These are phyloP conservation scores for Pouteria glomerata DNA, from an alignment of 148 eudicot genomes.

Conservation along the genomic window DNA sequence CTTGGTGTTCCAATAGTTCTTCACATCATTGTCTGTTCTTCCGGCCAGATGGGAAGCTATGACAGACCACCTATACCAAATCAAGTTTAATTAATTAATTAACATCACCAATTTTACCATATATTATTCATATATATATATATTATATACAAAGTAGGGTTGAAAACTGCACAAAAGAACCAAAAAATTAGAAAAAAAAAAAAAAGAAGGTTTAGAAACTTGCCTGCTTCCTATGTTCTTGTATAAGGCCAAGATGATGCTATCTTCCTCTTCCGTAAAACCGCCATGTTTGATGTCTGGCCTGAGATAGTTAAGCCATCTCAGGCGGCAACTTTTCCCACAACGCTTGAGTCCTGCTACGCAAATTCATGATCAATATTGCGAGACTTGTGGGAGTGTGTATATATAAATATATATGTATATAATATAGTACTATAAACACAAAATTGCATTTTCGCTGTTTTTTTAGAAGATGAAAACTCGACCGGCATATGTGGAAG, in stretches of 20 bases:
- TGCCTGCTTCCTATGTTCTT: slow-evolving; percentile 53
- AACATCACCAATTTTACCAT: no score
- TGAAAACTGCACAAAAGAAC: no score
- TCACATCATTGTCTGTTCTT: slow-evolving; percentile 54
- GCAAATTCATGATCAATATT: slow-evolving; percentile 13
- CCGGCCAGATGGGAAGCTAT: slow-evolving; percentile 40
- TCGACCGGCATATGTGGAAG: background rate
- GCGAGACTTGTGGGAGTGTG: slow-evolving; percentile 61
- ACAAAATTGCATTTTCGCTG: background rate
- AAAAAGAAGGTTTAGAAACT: no score
- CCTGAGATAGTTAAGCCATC: no score
- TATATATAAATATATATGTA: background rate
- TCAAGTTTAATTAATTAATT: background rate
- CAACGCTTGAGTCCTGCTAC: slow-evolving; percentile 17
- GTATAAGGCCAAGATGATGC: slow-evolving; percentile 33
- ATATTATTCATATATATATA: no score
- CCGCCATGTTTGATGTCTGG: no score
- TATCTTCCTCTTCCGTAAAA: slow-evolving; percentile 60
- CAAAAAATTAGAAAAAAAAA: no score
- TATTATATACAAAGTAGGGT: no score
- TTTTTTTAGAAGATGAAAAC: no score
- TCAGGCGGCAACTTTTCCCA: no score
- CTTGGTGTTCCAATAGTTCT: slow-evolving; percentile 52
- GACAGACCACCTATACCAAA: slow-evolving; percentile 37
- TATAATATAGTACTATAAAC: background rate